phyloP scores from a whole-genome alignment of 139 green algal species.

The Auxenochlorella pyrenoidosa region DNA sequence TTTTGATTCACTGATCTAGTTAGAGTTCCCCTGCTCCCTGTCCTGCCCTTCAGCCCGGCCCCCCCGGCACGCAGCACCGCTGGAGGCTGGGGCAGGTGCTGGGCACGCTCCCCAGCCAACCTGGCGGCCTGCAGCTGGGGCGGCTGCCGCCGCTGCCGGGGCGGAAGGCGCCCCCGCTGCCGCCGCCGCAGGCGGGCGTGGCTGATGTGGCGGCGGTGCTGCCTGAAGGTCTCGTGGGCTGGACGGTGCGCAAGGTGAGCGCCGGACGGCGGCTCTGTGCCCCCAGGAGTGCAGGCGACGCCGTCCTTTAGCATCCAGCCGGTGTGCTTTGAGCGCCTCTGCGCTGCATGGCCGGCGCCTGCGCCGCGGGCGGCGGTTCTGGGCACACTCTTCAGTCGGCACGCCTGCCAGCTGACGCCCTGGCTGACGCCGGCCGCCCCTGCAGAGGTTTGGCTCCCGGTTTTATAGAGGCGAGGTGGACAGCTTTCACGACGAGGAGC shows the following conservation, averaged over 20 bases:
- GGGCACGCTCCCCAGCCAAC: not conserved
- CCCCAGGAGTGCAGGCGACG: too few relatives aligned
- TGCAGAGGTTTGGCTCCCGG: not conserved
- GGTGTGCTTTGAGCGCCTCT: too few relatives aligned
- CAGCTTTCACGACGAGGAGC: too few relatives aligned
- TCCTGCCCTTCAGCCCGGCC: too few relatives aligned
- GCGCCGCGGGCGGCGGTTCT: too few relatives aligned
- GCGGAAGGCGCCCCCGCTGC: not conserved
- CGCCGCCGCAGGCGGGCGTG: not conserved
- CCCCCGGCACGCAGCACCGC: too few relatives aligned
- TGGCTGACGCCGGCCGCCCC: too few relatives aligned
- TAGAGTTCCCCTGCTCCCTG: too few relatives aligned
- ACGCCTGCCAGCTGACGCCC: not conserved
- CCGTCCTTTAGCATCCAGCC: too few relatives aligned
- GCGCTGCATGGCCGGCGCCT: not conserved
- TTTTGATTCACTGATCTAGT: too few relatives aligned
- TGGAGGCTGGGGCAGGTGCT: not conserved
- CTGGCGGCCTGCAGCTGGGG: not conserved
- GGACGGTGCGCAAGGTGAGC: not conserved
- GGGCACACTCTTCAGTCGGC: too few relatives aligned
- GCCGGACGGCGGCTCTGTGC: not conserved
- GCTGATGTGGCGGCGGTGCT: not conserved
- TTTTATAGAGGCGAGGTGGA: not conserved
- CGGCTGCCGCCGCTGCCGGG: not conserved
- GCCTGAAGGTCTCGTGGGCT: not conserved